A percentile compares a stretch with the other conserved stretches of the same genome.
These are phyloP conservation scores for Yarrowia bubula DNA, from an alignment of 805 yeast species.

Conservation along the genomic window DNA sequence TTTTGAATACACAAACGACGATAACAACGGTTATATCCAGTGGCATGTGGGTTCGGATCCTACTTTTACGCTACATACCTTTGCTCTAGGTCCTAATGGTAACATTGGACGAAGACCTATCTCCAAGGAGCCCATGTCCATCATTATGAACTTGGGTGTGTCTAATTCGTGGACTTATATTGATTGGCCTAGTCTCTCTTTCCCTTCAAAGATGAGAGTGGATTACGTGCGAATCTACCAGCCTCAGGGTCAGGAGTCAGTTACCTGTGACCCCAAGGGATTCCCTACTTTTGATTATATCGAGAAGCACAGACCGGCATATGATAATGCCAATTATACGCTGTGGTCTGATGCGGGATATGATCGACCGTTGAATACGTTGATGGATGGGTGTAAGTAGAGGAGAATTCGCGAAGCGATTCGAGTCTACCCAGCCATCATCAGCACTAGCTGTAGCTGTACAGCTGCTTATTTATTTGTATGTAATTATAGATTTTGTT, in stretches of 20 bases:
- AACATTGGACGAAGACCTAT: conserved; percentile 80
- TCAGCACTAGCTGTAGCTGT: not conserved
- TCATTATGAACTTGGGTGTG: conserved; percentile 82
- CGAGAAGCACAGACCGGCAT: conserved; percentile 63
- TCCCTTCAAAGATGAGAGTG: conserved; percentile 74
- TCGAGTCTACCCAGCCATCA: not conserved
- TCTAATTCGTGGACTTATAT: conserved; percentile 93
- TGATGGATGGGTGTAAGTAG: conserved; percentile 44
- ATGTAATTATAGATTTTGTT: conserved; percentile 12
- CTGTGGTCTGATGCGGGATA: conserved; percentile 76
- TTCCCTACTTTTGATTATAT: conserved; percentile 87
- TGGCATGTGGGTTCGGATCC: conserved; percentile 87
- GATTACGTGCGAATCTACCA: conserved; percentile 92
- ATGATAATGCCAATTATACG: conserved; percentile 66
- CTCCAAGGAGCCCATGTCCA: conserved; percentile 89
- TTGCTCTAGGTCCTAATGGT: conserved; percentile 85
- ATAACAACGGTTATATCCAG: conserved; percentile 67
- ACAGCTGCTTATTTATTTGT: not conserved
- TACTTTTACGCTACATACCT: conserved; percentile 68
- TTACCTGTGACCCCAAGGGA: conserved; percentile 84
- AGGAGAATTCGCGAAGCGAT: not conserved
- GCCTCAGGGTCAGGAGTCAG: conserved; percentile 57
- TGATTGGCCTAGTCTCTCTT: conserved; percentile 73
- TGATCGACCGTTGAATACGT: conserved; percentile 57
- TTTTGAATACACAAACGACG: conserved; percentile 72